These are phyloP conservation scores for Babesia bigemina DNA, from an alignment of 169 alveolate genomes.

Conservation along the genomic window DNA sequence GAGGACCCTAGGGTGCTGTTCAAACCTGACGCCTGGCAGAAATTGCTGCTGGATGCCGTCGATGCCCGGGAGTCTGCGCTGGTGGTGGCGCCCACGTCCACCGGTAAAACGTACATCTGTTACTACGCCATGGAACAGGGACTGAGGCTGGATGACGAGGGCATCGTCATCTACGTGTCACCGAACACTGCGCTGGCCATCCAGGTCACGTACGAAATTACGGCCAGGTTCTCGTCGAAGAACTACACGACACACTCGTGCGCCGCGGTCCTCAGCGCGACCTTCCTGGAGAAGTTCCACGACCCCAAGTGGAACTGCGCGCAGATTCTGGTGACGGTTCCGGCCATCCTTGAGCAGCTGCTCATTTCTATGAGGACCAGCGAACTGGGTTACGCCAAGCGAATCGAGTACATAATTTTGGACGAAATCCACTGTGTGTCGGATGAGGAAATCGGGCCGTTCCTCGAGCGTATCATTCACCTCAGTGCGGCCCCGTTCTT, in stretches of 20 bases:
- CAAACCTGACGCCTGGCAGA: constrained; percentile 92
- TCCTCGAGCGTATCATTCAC: constrained; percentile 78
- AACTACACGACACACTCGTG: constrained; percentile 74
- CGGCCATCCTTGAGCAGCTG: constrained; percentile 85
- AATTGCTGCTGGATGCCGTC: constrained; percentile 80
- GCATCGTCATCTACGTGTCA: constrained; percentile 88
- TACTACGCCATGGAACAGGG: constrained; percentile 91
- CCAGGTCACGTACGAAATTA: constrained; percentile 88
- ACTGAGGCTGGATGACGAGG: constrained; percentile 82
- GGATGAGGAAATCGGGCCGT: constrained; percentile 75
- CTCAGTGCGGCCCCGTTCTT: constrained; percentile 89
- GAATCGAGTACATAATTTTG: constrained; percentile 84
- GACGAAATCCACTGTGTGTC: constrained; percentile 90
- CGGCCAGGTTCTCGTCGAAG: constrained; percentile 88
- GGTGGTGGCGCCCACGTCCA: constrained; percentile 90
- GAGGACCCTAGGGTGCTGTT: constrained; percentile 87
- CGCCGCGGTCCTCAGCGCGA: constrained; percentile 66
- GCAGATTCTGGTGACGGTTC: constrained; percentile 87
- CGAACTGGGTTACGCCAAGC: constrained; percentile 70
- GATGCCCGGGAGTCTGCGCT: constrained; percentile 79
- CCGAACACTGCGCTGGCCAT: constrained; percentile 89
- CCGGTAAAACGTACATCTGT: constrained; percentile 92
- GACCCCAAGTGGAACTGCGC: constrained; percentile 78
- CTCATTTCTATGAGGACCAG: constrained; percentile 79
- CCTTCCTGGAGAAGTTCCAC: constrained; percentile 76